These are phyloP conservation scores for Calonectria montana DNA, from an alignment of 2,329 filamentous ascomycete species.

Conservation along the genomic window DNA sequence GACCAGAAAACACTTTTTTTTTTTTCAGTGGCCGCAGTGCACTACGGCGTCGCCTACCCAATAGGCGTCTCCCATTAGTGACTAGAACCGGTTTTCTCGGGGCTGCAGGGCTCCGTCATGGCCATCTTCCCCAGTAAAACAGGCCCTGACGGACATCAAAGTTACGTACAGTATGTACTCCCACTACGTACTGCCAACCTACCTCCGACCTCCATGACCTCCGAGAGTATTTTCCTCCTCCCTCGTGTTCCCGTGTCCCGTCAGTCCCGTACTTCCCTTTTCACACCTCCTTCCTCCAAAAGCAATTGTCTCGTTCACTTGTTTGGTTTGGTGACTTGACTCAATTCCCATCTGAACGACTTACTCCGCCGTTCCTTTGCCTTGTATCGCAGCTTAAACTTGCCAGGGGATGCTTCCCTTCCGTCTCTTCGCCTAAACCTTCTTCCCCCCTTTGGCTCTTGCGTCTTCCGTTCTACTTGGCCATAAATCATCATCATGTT, in stretches of 20 bases:
- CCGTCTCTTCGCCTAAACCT: slow-evolving; percentile 34
- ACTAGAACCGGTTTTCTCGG: slow-evolving; percentile 45
- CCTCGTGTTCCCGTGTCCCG: slow-evolving; percentile 25
- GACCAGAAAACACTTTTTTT: neutral
- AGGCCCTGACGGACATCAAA: slow-evolving; percentile 40
- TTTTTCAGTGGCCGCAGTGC: slow-evolving; percentile 34
- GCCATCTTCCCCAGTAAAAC: slow-evolving; percentile 37
- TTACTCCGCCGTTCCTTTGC: slow-evolving; percentile 62
- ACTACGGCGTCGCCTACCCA: slow-evolving; percentile 32
- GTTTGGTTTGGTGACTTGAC: slow-evolving; percentile 26
- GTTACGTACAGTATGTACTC: slow-evolving; percentile 35
- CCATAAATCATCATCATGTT: slow-evolving; percentile 69
- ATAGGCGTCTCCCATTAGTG: slow-evolving; percentile 33
- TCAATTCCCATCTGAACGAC: slow-evolving; percentile 48
- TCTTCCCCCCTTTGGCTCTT: slow-evolving; percentile 29
- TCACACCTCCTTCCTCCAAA: slow-evolving; percentile 24
- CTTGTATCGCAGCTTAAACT: slow-evolving; percentile 42
- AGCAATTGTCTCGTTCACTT: slow-evolving; percentile 28
- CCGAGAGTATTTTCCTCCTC: slow-evolving; percentile 39
- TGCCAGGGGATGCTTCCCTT: slow-evolving; percentile 47
- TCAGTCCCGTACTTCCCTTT: slow-evolving; percentile 16
- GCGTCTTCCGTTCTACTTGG: slow-evolving; percentile 34
- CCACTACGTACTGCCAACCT: slow-evolving; percentile 9
- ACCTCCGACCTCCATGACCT: slow-evolving; percentile 14
- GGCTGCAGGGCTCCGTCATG: slow-evolving; percentile 38